phyloP scores from a whole-genome alignment of 768 basidiomycete species.

The Daedalea quercina region DNA sequence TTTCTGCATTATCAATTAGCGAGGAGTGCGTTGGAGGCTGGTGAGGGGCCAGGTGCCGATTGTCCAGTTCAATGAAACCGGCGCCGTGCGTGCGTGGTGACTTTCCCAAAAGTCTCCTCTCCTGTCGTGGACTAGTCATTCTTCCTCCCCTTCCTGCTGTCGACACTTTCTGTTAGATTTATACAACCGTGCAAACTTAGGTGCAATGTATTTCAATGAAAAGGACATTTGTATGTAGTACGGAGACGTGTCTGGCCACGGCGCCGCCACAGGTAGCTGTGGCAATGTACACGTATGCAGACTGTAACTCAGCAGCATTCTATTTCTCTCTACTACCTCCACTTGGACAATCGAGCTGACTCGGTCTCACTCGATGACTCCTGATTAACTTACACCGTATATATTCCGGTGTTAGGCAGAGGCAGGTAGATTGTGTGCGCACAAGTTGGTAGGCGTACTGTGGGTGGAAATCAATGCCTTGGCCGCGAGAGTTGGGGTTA shows the following conservation, averaged over 20 bases:
- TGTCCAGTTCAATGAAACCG: neutral
- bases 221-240: no score
- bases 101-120: no score
- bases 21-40: slow-evolving; percentile 5
- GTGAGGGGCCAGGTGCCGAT: neutral
- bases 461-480: neutral
- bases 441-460: no score
- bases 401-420: no score
- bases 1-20: slow-evolving; percentile 22
- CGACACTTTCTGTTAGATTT: no score
- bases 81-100: no score
- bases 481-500: neutral
- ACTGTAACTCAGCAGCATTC: neutral
- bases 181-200: no score
- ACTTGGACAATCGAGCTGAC: neutral
- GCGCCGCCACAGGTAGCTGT: neutral
- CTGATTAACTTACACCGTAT: neutral
- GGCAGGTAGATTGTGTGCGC: no score
- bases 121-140: no score
- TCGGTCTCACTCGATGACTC: neutral
- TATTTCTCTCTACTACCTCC: neutral
- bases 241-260: neutral
- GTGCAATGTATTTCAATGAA: no score
- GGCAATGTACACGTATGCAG: neutral
- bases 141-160: no score